Conservation (phyloP, 2,329 filamentous ascomycete genomes). For the Aspergillus spinulosporus region DNA sequence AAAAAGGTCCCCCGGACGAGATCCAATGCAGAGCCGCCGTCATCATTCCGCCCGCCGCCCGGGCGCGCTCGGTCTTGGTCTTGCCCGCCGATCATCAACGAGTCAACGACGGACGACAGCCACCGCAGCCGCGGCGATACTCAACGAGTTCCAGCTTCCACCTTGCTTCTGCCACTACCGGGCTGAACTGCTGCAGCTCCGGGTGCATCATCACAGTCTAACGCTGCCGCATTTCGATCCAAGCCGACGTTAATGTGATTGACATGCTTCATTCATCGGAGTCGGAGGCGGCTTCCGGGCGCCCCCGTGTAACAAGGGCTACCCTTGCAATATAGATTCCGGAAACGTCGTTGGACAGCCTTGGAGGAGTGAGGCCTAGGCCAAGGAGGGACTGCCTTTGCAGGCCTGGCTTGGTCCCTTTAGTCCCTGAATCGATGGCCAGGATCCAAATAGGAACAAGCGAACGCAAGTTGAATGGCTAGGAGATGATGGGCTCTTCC, state of each 20-base stretch:
- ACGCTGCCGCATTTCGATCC: slow-evolving; percentile 6
- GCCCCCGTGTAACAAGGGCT: slow-evolving; percentile 27
- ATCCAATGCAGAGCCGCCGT: slow-evolving; percentile 17
- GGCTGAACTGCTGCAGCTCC: slow-evolving; percentile 11
- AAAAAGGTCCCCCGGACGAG: slow-evolving; percentile 5
- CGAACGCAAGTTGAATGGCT: neutral
- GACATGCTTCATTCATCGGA: slow-evolving; percentile 25
- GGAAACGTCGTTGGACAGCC: slow-evolving; percentile 29
- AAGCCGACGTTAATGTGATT: slow-evolving; percentile 14
- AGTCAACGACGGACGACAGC: neutral
- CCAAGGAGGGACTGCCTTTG: neutral
- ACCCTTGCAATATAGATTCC: slow-evolving; percentile 33
- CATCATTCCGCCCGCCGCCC: slow-evolving; percentile 1
- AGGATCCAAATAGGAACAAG: neutral
- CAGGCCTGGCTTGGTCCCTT: neutral
- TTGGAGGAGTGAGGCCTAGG: neutral
- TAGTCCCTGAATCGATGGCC: neutral
- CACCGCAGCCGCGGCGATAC: neutral
- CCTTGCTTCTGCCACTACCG: neutral
- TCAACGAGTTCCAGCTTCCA: neutral
- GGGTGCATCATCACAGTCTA: slow-evolving; percentile 8
- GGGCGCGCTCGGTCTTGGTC: neutral
- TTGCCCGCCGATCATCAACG: slow-evolving; percentile 8
- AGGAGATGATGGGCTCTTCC: neutral
- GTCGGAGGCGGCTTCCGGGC: slow-evolving; percentile 25